phyloP scores from a whole-genome alignment of 2,329 filamentous ascomycete species.

The Rutstroemia sp. region DNA sequence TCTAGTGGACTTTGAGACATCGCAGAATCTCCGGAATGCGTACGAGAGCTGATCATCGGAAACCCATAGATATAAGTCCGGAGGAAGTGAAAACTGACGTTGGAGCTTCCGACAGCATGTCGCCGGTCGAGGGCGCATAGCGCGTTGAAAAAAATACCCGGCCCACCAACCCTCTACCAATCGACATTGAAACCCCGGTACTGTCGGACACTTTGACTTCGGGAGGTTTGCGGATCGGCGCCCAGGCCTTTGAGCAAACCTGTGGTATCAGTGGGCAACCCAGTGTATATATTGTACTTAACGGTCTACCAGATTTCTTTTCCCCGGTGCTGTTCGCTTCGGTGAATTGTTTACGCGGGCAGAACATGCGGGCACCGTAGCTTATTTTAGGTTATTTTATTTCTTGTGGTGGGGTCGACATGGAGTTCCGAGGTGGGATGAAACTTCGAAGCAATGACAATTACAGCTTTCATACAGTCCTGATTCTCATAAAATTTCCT shows the following conservation, averaged over 20 bases:
- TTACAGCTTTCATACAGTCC: too few species aligned
- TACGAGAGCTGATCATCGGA: slow-evolving; percentile 46
- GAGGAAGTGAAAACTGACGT: slow-evolving; percentile 32
- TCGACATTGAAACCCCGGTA: slow-evolving; percentile 9
- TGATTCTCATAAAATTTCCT: too few species aligned
- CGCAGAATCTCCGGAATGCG: slow-evolving; percentile 41
- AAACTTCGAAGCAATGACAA: neutral
- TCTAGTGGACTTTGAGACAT: slow-evolving; percentile 24
- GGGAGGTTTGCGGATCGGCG: neutral
- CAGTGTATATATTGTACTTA: too few species aligned
- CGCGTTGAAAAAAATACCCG: slow-evolving; percentile 12
- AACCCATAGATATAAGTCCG: slow-evolving; percentile 46
- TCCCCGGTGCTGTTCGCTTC: neutral
- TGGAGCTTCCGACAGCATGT: slow-evolving; percentile 44
- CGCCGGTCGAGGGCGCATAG: slow-evolving; percentile 41
- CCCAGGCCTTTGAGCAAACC: neutral
- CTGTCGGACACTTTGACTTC: neutral
- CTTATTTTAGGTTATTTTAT: neutral
- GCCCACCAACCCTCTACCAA: neutral
- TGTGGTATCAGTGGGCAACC: neutral
- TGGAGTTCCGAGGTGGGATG: neutral
- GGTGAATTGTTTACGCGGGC: neutral
- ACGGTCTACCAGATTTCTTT: too few species aligned
- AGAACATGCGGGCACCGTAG: neutral
- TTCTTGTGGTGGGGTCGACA: neutral